These are phyloP conservation scores for Fragaria nilgerrensis DNA, from an alignment of 306 rosid species.

Conservation along the genomic window DNA sequence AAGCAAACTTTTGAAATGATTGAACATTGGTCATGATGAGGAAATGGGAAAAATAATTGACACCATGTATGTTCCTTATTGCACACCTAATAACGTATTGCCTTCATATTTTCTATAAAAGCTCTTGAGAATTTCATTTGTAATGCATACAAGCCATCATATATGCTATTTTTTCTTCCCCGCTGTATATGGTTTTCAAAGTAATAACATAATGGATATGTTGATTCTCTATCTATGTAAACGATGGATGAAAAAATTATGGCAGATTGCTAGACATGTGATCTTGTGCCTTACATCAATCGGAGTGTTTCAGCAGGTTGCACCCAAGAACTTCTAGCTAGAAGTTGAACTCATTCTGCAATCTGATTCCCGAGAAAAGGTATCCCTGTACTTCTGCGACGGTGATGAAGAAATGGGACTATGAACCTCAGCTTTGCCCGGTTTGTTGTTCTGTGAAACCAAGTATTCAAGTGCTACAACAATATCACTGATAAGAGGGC, in stretches of 20 bases:
- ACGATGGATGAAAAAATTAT: not conserved
- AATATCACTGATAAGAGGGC: constrained; percentile 83
- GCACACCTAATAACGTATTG: not conserved
- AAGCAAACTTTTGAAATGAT: not conserved
- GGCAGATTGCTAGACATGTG: constrained; percentile 6
- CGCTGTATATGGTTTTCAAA: not conserved
- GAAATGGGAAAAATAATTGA: not conserved
- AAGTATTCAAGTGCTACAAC: constrained; percentile 91
- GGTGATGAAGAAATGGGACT: constrained; percentile 31
- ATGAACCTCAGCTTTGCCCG: constrained; percentile 7
- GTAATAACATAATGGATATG: not conserved
- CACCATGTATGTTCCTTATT: not conserved
- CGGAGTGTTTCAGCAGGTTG: constrained; percentile 20
- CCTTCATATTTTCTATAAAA: not conserved
- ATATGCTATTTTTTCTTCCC: not conserved
- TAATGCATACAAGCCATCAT: not conserved
- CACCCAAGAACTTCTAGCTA: constrained; percentile 24
- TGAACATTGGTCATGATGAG: not conserved
- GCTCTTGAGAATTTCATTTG: not conserved
- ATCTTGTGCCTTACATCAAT: constrained; percentile 39
- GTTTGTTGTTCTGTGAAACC: constrained; percentile 49
- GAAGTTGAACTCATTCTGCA: constrained; percentile 41
- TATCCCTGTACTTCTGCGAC: constrained; percentile 26
- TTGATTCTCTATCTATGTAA: not conserved
- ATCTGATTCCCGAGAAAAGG: constrained; percentile 28